These are phyloP conservation scores for Saccharomyces hybrid DNA, from an alignment of 1,139 yeast genomes.

Conservation along the genomic window DNA sequence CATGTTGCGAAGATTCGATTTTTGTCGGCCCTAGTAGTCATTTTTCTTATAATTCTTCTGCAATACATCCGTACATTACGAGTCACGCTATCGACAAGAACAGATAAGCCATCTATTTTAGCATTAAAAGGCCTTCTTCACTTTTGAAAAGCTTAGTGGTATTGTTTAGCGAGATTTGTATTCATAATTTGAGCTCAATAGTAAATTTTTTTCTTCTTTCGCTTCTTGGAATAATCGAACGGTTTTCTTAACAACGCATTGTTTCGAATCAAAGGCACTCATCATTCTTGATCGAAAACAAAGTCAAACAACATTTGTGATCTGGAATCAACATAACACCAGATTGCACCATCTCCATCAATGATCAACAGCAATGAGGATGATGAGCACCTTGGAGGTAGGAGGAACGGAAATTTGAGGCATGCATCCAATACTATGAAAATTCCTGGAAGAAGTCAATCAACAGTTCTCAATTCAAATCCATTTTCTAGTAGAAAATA, in stretches of 20 bases:
- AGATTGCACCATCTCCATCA: background rate
- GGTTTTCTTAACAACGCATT: background rate
- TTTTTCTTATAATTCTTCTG: background rate
- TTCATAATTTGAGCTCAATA: background rate
- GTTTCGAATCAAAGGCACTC: background rate
- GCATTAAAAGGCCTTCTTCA: background rate
- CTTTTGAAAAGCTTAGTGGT: background rate
- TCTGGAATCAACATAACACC: background rate
- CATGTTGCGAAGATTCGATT: background rate
- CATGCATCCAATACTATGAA: background rate
- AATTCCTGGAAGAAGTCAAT: background rate
- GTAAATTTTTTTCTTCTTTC: background rate
- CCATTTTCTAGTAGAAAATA: conserved; percentile 7
- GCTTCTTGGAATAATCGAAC: too few relatives aligned
- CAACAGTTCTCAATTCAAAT: background rate
- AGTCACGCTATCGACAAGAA: background rate
- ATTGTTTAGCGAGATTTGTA: background rate
- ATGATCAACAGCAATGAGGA: background rate
- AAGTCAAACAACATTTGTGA: background rate
- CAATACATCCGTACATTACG: background rate
- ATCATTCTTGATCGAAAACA: background rate
- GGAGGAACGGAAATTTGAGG: background rate
- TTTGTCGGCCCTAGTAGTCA: background rate
- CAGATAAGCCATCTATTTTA: background rate
- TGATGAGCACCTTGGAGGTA: background rate